Base-by-base conservation (phyloP, 805 yeast species). In the Nematodospora valgi region DNA sequence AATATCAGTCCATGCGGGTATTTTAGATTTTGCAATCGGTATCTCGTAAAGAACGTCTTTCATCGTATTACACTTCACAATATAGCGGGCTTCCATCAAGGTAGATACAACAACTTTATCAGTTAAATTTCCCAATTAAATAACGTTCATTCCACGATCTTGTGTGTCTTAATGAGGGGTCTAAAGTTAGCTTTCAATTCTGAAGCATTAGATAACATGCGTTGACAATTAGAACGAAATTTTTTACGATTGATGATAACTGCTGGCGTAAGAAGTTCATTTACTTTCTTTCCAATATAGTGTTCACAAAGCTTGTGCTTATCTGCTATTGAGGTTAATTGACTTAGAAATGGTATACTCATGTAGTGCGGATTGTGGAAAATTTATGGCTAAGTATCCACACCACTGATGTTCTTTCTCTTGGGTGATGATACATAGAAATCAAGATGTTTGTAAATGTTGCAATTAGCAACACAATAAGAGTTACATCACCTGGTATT, bases 81-180 rank as follows among this genome's bases (percentile, higher is more conserved):
- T 44, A 4, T 69, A 63, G 73, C 81, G 73, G 1, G 83, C 84
- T 58, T 85, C 94, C 35, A 62, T 64, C 27, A 82, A 48, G 1
- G 93, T 85, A 2, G 88, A 80, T 2, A 82, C 85, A 4, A 84
- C 78, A 18, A 82, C 68, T 30, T 71, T 64, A 32, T 65, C 62
- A 13, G 78, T 67, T 7, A 17, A 60, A n/a, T 49, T 34, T 4
- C 69, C 71, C 51, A 80, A 52, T 56, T 80, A 84, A 72, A 52
- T 15, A 54, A 46, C 2, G 78, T 62, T 5, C 85, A 88, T 45
- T 79, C 82, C 7, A 64, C 44, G 1, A 84, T 72, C 53, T 85
- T 84, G 53, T 82, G 88, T 0, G 93, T 85, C 55, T 84, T 84
- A 15, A 84, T 77, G 51, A 83, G 88, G 3, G 84, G 81, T 40